Base-by-base conservation (phyloP, 495 filamentous ascomycete species). In the Trichoderma erinaceum region DNA sequence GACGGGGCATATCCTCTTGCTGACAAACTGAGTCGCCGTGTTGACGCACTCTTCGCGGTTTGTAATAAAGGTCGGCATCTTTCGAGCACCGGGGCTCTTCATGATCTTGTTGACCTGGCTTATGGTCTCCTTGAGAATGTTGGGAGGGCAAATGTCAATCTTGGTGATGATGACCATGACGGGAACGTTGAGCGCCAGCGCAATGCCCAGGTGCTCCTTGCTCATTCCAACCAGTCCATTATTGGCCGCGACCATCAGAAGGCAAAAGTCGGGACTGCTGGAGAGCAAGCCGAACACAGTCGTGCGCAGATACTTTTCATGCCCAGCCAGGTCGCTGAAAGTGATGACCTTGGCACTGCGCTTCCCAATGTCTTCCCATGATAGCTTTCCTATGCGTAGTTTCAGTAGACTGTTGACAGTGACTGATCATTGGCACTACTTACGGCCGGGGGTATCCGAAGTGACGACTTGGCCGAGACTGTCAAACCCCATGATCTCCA, bases 401-500 rank as follows among this genome's bases (percentile, higher is more conserved):
- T 2, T 65, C 10, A 35, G 35, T 16, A 27, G 10, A 50, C 12
- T 7, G 35, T 38, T 5, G 5, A 38, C 35, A 5, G 35, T 38
- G 7, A 0, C 8, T 38, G 35, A 38, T 38, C 35, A 38, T 38
- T 10, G 35, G 4, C 35, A 38, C 6, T 58, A 74, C 75, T 92
- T 93, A 67, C 93, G 84, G 4, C 95, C 96, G 11, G 93, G 89
- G 0, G 90, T 89, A 64, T 87, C 87, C 32, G 90, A 92, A 35
- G 87, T 84, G 63, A 99, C 85, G 48, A 97, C 89, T 35, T 97
- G 90, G 21, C 96, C 95, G 66, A 83, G 85, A 68, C 89, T 90
- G 76, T 98, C 93, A 72, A 97, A 99, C 13, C 95, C 95, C 92
- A 99, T 95, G 64, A 99, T 99, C 77, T 99, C 95, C 92, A 97